These are phyloP conservation scores for Proliferodiscus dingleyae DNA, from an alignment of 2,329 filamentous ascomycete genomes.

Conservation along the genomic window DNA sequence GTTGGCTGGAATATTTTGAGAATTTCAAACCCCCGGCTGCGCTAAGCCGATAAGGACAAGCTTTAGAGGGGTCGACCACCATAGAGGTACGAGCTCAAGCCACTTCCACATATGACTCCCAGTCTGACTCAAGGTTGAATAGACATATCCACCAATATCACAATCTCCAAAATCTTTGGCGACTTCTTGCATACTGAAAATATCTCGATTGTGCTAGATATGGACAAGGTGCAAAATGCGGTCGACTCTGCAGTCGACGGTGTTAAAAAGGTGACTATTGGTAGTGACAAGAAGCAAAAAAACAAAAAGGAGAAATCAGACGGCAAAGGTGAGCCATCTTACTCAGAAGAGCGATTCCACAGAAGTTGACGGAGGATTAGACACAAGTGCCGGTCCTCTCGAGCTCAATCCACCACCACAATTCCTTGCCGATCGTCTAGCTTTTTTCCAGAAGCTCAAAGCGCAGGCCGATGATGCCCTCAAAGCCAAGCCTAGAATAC, in stretches of 20 bases:
- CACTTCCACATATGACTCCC: no score
- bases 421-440: constrained; percentile 78
- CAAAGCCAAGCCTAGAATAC: constrained; percentile 63
- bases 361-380: constrained; percentile 35
- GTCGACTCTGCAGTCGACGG: constrained; percentile 48
- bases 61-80: no score
- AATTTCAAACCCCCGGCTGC: no score
- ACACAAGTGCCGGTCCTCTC: constrained; percentile 34
- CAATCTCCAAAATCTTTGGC: background rate
- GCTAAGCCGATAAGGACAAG: no score
- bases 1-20: constrained; percentile 16
- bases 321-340: background rate
- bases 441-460: constrained; percentile 85
- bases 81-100: no score
- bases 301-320: constrained; percentile 44
- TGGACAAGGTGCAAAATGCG: constrained; percentile 46
- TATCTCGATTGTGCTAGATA: constrained; percentile 28
- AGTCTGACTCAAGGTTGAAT: background rate
- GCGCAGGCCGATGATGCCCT: constrained; percentile 75
- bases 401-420: constrained; percentile 57
- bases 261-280: constrained; percentile 56
- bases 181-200: constrained; percentile 9
- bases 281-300: constrained; percentile 34
- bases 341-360: background rate
- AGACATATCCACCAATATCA: background rate